Conservation (phyloP, 2,329 filamentous ascomycete genomes). For the Diaporthe longicolla region DNA sequence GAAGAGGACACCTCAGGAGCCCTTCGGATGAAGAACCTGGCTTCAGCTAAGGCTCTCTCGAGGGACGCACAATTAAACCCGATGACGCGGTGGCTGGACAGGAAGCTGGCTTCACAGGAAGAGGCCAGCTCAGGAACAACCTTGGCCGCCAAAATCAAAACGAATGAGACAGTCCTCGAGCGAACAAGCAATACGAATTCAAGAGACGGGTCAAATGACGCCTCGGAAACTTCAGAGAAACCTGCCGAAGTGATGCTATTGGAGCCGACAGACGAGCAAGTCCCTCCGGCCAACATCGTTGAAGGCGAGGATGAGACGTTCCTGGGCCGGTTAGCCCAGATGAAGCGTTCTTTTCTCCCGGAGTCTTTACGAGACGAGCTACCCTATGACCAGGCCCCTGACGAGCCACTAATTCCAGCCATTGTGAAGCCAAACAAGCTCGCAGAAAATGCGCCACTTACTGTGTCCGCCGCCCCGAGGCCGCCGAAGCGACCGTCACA, state of each 20-base stretch:
- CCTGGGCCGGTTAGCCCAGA: slow-evolving; percentile 29
- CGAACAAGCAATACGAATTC: not conserved
- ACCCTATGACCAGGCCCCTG: slow-evolving; percentile 22
- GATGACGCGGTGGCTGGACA: slow-evolving; percentile 62
- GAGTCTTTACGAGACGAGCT: slow-evolving; percentile 42
- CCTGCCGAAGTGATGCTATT: not conserved
- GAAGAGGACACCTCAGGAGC: slow-evolving; percentile 23
- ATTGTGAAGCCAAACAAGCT: slow-evolving; percentile 52
- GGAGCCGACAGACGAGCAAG: not conserved
- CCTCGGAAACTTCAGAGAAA: slow-evolving; percentile 25
- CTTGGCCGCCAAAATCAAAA: not conserved
- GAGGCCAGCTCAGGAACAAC: slow-evolving; percentile 7
- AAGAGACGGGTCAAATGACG: slow-evolving; percentile 26
- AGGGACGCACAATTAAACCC: slow-evolving; percentile 51
- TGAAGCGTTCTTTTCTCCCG: slow-evolving; percentile 40
- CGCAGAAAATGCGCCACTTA: slow-evolving; percentile 45
- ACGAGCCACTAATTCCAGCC: slow-evolving; percentile 52
- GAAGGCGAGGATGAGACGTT: slow-evolving; percentile 33
- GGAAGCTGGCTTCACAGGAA: slow-evolving; percentile 50
- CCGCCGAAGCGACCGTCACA: slow-evolving; percentile 69
- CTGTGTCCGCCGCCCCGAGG: slow-evolving; percentile 44
- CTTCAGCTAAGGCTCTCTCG: slow-evolving; percentile 39
- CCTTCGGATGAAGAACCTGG: slow-evolving; percentile 36
- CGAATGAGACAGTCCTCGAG: not conserved
- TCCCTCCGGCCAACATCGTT: not conserved